Evolutionary conservation across 2,329 filamentous ascomycete species (phyloP), one percentile per base, ranked within the genome.

Genomic region (Dactylellina parvicollis): DNA sequence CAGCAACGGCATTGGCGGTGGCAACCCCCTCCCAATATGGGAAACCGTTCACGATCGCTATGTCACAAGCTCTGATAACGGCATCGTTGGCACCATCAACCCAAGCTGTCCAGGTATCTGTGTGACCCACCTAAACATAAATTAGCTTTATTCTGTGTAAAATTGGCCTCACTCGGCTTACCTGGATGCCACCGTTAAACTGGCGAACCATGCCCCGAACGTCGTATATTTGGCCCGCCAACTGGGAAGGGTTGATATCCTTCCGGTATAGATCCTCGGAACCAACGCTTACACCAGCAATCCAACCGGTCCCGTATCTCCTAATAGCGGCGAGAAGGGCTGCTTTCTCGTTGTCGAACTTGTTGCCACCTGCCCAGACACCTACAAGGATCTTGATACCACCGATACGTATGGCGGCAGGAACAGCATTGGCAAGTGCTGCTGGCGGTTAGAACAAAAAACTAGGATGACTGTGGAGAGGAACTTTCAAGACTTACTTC

Each of bases 281-380:
- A 26, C 89, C 89, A 67, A 91, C 87, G 3, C 89, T 90, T 75
- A 91, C 86, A 65, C 86, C 89, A 78, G 89, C 87, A 75, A 92
- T 84, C 67, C 86, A 84, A 71, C 86, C 84, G 9, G 46, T 74
- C 38, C 76, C 76, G 38, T 70, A 74, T 3, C 49, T 61, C 8
- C 59, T 65, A 26, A 77, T 75, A 30, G 59, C 75, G 30, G 55
- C 65, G 59, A 83, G 81, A 64, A 90, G 82, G 10, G 88, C 87
- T 4, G 82, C 80, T 78, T 86, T 87, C 79, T 91, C 89, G 50
- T 83, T 81, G 24, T 84, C 78, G 81, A 88, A 90, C 34, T 86
- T 87, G 28, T 85, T 82, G n/a, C 87, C 84, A 47, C 84, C 84
- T 38, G 87, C 85, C 86, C 86, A 73, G 18, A 73, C 60, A 7